A percentile compares a stretch with the other conserved stretches of the same genome.
Conservation (phyloP, 2,329 filamentous ascomycete genomes). For the Thelonectria blattea region DNA sequence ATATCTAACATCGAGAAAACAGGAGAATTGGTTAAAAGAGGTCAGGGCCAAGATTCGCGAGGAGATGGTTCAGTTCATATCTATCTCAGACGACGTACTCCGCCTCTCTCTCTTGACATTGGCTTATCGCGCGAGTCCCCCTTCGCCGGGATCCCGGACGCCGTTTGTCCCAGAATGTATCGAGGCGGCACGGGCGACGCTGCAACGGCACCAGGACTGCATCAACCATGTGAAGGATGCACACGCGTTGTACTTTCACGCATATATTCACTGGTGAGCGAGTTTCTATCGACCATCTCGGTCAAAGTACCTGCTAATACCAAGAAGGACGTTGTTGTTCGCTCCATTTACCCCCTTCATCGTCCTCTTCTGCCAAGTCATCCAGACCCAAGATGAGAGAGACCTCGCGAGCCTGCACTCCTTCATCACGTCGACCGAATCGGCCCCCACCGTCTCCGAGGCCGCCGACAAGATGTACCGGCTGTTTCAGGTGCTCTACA, state of each 20-base stretch:
- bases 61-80: conserved; percentile 43
- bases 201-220: conserved; percentile 49
- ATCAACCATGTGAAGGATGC: conserved; percentile 47
- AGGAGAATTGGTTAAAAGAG: conserved; percentile 36
- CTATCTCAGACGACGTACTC: conserved; percentile 50
- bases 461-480: conserved; percentile 61
- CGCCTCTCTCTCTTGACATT: conserved; percentile 50
- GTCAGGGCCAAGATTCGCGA: conserved; percentile 33
- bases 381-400: conserved; percentile 51
- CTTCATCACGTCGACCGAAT: conserved; percentile 58
- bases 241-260: conserved; percentile 45
- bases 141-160: conserved; percentile 32
- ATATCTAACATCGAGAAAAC: background rate
- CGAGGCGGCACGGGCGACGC: conserved; percentile 48
- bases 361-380: conserved; percentile 57
- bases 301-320: background rate
- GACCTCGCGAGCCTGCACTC: conserved; percentile 55
- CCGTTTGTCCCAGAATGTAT: conserved; percentile 52
- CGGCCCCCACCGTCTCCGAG: conserved; percentile 52
- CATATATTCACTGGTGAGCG: conserved; percentile 52
- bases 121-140: conserved; percentile 50
- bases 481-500: conserved; percentile 64
- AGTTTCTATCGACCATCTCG: background rate
- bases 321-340: conserved; percentile 52
- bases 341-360: conserved; percentile 61